Base-by-base conservation (phyloP, 805 yeast species). In the Myxozyma neglecta region DNA sequence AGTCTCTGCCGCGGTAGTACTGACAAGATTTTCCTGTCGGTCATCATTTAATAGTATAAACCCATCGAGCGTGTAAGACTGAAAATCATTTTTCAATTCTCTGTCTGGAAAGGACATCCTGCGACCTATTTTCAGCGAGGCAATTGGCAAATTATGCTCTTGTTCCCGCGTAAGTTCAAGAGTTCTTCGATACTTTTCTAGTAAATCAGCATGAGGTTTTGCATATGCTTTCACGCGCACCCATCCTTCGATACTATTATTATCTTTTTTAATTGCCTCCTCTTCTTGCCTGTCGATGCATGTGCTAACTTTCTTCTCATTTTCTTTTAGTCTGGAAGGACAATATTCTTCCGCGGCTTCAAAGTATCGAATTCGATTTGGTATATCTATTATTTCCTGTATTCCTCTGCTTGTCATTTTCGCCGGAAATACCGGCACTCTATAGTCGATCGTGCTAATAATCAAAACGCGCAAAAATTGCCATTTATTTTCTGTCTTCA, bases 291-390 rank as follows among this genome's bases (percentile, higher is more conserved):
- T 5, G 29, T 24, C 29, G 29, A 5, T 24, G 5, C 29, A 24
- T 24, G 29, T 24, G 29, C 29, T 24, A 5, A 24, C 29, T 6
- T 16, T 13, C 8, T 16, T 20, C 13, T n/a, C 20, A 13, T n/a
- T 46, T 29, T n/a, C 46, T 24, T 11, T 6, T 32, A 51, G 29
- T 3, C 8, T 44, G 13, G 39, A 14, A 3, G 55, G 55, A 14
- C 29, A 14, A 14, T 32, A 51, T 6, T 24, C 14, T 10, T 47
- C 24, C 8, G 53, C 46, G 34, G 51, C 34, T 43, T 57, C 60
- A 13, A 57, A n/a, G 29, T 57, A 57, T 29, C 60, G 42, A 3
- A 57, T 51, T 37, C 60, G 37, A 13, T 44, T 34, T 11, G 60
- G 47, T 14, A 57, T 46, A 24, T 16, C 35, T 4, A 51, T 34